phyloP scores from a whole-genome alignment of 2,329 filamentous ascomycete species.

The Botrytis fragariae region DNA sequence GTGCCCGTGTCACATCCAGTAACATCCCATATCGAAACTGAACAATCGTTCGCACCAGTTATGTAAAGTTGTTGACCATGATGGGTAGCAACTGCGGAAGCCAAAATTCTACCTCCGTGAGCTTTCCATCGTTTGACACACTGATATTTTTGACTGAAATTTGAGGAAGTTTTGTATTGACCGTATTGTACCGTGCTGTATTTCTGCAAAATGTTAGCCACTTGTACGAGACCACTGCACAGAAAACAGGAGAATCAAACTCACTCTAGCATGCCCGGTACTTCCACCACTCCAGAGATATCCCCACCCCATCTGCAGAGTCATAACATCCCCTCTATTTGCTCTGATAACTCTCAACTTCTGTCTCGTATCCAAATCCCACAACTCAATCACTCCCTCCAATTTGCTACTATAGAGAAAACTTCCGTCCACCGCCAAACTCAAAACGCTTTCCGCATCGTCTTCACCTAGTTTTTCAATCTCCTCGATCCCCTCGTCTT shows the following conservation, averaged over 20 bases:
- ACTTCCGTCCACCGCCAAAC: conserved; percentile 81
- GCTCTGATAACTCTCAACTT: conserved; percentile 82
- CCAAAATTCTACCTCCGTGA: conserved; percentile 82
- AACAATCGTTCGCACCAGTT: conserved; percentile 90
- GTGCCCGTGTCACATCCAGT: conserved; percentile 39
- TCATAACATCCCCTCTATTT: conserved; percentile 79
- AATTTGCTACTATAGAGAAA: conserved; percentile 91
- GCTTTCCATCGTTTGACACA: conserved; percentile 76
- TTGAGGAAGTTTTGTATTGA: conserved; percentile 48
- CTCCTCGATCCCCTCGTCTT: conserved; percentile 63
- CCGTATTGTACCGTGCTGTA: conserved; percentile 65
- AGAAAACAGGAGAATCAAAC: conserved; percentile 33
- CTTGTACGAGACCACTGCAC: background rate
- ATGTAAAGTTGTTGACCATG: conserved; percentile 80
- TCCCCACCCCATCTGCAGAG: conserved; percentile 80
- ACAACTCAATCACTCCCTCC: conserved; percentile 86
- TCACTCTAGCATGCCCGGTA: conserved; percentile 80
- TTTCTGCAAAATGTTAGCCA: conserved; percentile 47
- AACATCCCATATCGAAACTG: conserved; percentile 84
- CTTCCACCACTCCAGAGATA: conserved; percentile 85
- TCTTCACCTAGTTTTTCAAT: conserved; percentile 64
- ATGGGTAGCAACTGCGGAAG: conserved; percentile 72
- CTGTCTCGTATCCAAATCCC: conserved; percentile 94
- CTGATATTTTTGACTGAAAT: conserved; percentile 77
- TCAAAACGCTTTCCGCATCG: conserved; percentile 65